Percentiles rank a stretch among this genome's conserved stretches.
These are phyloP conservation scores for Allium sativum DNA, from an alignment of 106 monocot genomes.

Conservation along the genomic window DNA sequence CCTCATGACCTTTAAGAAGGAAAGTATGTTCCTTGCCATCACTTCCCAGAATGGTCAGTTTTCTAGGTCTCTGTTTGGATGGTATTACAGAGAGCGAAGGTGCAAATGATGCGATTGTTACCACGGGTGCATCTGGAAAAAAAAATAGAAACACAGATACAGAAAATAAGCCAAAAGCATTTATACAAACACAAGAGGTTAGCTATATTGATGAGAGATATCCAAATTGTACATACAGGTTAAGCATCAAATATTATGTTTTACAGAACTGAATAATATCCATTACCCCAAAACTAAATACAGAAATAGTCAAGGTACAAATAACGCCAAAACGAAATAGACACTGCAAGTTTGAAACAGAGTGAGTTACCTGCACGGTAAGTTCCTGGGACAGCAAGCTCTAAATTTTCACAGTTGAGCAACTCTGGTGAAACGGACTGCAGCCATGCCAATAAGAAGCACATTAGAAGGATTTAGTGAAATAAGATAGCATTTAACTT, in stretches of 20 bases:
- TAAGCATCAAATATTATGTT: too few species aligned
- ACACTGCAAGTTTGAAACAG: too few species aligned
- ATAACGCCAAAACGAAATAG: too few species aligned
- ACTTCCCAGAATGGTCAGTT: conserved; percentile 87
- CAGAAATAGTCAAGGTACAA: too few species aligned
- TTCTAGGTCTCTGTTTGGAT: conserved; percentile 93
- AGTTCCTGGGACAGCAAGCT: conserved; percentile 97
- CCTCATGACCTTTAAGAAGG: conserved; percentile 96
- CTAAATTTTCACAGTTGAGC: conserved; percentile 81
- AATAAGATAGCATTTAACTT: too few species aligned
- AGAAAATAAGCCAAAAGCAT: not conserved
- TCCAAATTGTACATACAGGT: not conserved
- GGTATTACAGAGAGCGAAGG: conserved; percentile 91
- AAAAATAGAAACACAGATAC: not conserved
- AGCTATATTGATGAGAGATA: not conserved
- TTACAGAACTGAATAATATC: too few species aligned
- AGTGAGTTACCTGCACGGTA: conserved; percentile 70
- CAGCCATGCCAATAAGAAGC: not conserved
- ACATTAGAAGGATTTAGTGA: conserved; percentile 2
- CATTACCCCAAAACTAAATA: too few species aligned
- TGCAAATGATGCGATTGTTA: conserved; percentile 86
- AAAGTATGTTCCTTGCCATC: conserved; percentile 95
- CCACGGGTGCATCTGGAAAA: conserved; percentile 70
- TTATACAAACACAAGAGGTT: not conserved
- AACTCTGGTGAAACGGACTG: conserved; percentile 96